Percentiles rank a stretch among this genome's conserved stretches.
These are phyloP conservation scores for Suillus paluster DNA, from an alignment of 768 basidiomycete species.

Conservation along the genomic window DNA sequence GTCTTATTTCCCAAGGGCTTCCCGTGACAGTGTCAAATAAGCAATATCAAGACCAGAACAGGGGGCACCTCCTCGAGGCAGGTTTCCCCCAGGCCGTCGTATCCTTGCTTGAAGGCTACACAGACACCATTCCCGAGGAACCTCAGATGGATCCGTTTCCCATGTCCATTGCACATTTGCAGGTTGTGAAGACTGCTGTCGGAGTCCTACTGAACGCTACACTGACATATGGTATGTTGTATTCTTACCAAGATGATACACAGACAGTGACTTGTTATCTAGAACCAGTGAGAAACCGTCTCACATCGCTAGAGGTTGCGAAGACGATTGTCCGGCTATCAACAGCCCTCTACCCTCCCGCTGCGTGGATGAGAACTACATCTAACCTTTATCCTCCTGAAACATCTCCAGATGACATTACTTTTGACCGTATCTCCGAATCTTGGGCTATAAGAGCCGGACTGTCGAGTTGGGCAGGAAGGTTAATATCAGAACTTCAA, in stretches of 20 bases:
- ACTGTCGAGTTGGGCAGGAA: slow-evolving; percentile 80
- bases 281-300: slow-evolving; percentile 74
- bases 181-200: slow-evolving; percentile 75
- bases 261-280: slow-evolving; percentile 14
- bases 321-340: slow-evolving; percentile 71
- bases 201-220: slow-evolving; percentile 81
- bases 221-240: slow-evolving; percentile 69
- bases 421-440: slow-evolving; percentile 44
- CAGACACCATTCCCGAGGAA: slow-evolving; percentile 44
- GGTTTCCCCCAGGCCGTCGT: slow-evolving; percentile 71
- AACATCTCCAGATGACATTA: slow-evolving; percentile 16
- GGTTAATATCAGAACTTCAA: slow-evolving; percentile 70
- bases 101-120: slow-evolving; percentile 70
- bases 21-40: slow-evolving; percentile 12
- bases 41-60: slow-evolving; percentile 65
- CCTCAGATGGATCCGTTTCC: slow-evolving; percentile 47
- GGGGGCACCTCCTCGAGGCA: slow-evolving; percentile 70
- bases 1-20: slow-evolving; percentile 21
- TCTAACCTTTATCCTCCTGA: slow-evolving; percentile 28
- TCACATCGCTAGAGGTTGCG: slow-evolving; percentile 72
- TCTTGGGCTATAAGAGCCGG: slow-evolving; percentile 68
- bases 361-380: slow-evolving; percentile 56
- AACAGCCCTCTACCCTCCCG: slow-evolving; percentile 72
- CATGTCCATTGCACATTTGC: slow-evolving; percentile 65
- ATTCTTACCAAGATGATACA: slow-evolving; percentile 1